Percentiles rank a stretch among this genome's conserved stretches.
phyloP scores from a whole-genome alignment of 139 green algal species.

The Chlorella sp. region DNA sequence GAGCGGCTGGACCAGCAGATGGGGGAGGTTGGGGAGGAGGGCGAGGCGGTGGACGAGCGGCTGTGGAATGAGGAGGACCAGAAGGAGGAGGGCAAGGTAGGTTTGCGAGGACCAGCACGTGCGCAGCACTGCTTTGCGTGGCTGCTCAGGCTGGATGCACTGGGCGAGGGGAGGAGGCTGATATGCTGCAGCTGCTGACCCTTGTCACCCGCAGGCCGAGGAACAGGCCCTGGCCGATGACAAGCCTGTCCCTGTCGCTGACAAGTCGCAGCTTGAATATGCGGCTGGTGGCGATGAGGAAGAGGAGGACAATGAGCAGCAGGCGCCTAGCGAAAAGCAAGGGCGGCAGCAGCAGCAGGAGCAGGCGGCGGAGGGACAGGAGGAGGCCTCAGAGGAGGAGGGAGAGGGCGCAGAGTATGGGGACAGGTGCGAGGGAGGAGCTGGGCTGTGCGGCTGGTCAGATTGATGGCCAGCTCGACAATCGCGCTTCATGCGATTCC shows the following conservation, averaged over 20 bases:
- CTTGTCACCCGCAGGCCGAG: too few species aligned
- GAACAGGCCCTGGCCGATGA: slow-evolving; percentile 18
- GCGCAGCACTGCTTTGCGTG: too few species aligned
- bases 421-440: slow-evolving; percentile 46
- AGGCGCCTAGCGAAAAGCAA: slow-evolving; percentile 36
- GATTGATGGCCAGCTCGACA: too few species aligned
- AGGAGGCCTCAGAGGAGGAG: slow-evolving; percentile 30
- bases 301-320: slow-evolving; percentile 18
- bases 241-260: slow-evolving; percentile 56
- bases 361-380: slow-evolving; percentile 30
- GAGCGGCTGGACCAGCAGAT: slow-evolving; percentile 74
- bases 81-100: slow-evolving; percentile 41
- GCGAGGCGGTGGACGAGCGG: slow-evolving; percentile 89
- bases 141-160: too few species aligned
- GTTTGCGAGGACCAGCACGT: background rate
- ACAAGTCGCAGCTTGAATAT: slow-evolving; percentile 80
- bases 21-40: slow-evolving; percentile 70
- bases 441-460: too few species aligned
- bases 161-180: too few species aligned
- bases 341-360: slow-evolving; percentile 26
- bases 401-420: slow-evolving; percentile 50
- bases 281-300: slow-evolving; percentile 54
- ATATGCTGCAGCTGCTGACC: too few species aligned
- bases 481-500: too few species aligned
- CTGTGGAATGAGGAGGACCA: slow-evolving; percentile 84